These are phyloP conservation scores for Yarrowia sp. DNA, from an alignment of 805 yeast species.

Conservation along the genomic window DNA sequence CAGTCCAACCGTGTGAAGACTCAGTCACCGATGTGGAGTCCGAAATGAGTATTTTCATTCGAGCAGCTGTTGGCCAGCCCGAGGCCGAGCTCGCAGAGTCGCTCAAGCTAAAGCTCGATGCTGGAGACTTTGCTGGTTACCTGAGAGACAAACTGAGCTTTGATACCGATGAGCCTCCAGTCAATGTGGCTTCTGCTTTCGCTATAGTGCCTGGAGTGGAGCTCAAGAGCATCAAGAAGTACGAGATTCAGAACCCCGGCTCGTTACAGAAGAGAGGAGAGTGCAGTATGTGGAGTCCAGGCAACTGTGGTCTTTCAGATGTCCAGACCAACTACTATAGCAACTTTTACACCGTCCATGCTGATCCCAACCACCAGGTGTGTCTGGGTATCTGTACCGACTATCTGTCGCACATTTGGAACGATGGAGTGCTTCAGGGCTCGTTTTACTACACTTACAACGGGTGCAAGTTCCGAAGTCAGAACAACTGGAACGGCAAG, in stretches of 20 bases:
- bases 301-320: not conserved
- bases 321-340: not conserved
- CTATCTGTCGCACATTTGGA: constrained; percentile 2
- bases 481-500: constrained; percentile 24
- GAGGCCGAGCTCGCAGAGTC: constrained; percentile 4
- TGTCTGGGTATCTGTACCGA: constrained; percentile 1
- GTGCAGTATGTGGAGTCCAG: constrained; percentile 1
- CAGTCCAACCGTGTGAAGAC: constrained; percentile 4
- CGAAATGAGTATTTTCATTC: constrained; percentile 22
- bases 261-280: not conserved
- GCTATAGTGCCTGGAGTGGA: constrained; percentile 13
- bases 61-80: constrained; percentile 5
- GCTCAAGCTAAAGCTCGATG: constrained; percentile 12
- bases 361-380: not conserved
- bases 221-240: constrained; percentile 17
- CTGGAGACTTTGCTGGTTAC: constrained; percentile 7
- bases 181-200: not conserved
- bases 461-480: constrained; percentile 18
- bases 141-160: not conserved
- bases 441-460: constrained; percentile 24
- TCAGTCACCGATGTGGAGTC: not conserved
- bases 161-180: constrained; percentile 1
- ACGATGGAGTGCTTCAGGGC: constrained; percentile 13
- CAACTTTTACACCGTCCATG: not conserved
- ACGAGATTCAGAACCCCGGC: not conserved